Conservation (phyloP, 305 asterid genomes). For the Solanum chacoense region DNA sequence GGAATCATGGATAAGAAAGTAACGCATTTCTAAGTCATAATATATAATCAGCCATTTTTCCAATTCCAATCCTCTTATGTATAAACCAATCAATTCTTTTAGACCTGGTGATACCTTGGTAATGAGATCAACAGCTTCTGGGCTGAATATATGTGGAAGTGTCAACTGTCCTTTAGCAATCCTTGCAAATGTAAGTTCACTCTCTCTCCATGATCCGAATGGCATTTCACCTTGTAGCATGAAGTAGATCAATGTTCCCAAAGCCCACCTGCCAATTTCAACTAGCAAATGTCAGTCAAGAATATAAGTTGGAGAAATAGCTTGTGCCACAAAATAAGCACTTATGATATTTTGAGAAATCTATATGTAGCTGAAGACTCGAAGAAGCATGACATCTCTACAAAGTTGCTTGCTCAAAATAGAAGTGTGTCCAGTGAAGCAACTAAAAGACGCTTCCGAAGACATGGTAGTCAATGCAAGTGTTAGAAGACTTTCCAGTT, state of each 20-base stretch:
- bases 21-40: neutral
- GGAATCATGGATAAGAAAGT: neutral
- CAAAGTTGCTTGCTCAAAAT: neutral
- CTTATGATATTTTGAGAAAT: neutral
- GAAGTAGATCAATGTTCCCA: slow-evolving; percentile 86
- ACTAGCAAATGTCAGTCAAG: slow-evolving; percentile 4
- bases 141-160: slow-evolving; percentile 58
- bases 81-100: neutral
- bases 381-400: neutral
- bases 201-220: slow-evolving; percentile 93
- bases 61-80: neutral
- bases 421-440: neutral
- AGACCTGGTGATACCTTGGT: slow-evolving; percentile 43
- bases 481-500: neutral
- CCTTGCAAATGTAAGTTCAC: slow-evolving; percentile 81
- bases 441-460: neutral
- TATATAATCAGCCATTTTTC: neutral
- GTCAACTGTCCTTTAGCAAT: slow-evolving; percentile 77
- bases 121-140: slow-evolving; percentile 65
- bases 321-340: neutral
- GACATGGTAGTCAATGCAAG: neutral
- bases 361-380: neutral
- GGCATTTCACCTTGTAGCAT: slow-evolving; percentile 97
- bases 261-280: slow-evolving; percentile 66
- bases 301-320: neutral